These are phyloP conservation scores for Amylocarpus encephaloides DNA, from an alignment of 2,329 filamentous ascomycete genomes.

Conservation along the genomic window DNA sequence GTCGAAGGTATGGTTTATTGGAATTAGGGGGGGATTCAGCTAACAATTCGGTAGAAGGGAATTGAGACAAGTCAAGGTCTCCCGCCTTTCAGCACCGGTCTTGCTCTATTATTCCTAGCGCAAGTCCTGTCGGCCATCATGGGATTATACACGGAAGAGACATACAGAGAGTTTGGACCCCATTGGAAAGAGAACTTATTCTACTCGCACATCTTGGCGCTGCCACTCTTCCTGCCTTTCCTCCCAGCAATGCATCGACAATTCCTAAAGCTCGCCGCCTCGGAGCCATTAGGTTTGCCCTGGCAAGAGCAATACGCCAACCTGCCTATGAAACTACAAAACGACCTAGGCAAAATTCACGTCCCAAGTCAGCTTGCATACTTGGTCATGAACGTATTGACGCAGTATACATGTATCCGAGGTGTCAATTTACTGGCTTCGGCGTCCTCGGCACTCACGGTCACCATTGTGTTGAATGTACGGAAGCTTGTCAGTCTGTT, in stretches of 20 bases:
- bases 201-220: conserved; percentile 73
- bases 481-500: conserved; percentile 88
- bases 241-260: conserved; percentile 58
- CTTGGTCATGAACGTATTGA: conserved; percentile 71
- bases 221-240: conserved; percentile 72
- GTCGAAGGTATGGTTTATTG: conserved; percentile 56
- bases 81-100: conserved; percentile 58
- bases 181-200: conserved; percentile 96
- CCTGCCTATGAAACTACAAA: conserved; percentile 36
- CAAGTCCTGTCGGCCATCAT: conserved; percentile 89
- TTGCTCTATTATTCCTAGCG: conserved; percentile 77
- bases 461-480: conserved; percentile 94
- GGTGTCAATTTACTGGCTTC: conserved; percentile 93
- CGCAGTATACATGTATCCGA: conserved; percentile 90
- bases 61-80: conserved; percentile 30
- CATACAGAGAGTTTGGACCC: conserved; percentile 77
- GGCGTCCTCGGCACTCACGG: conserved; percentile 82
- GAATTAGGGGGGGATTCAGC: neutral
- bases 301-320: conserved; percentile 21
- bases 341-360: conserved; percentile 30
- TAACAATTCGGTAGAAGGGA: conserved; percentile 22
- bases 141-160: conserved; percentile 89
- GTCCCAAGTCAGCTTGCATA: conserved; percentile 67
- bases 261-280: conserved; percentile 56
- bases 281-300: conserved; percentile 50